A percentile compares a stretch with the other conserved stretches of the same genome.
Conservation (phyloP, 139 green algal species). For the Klebsormidium nitens region DNA sequence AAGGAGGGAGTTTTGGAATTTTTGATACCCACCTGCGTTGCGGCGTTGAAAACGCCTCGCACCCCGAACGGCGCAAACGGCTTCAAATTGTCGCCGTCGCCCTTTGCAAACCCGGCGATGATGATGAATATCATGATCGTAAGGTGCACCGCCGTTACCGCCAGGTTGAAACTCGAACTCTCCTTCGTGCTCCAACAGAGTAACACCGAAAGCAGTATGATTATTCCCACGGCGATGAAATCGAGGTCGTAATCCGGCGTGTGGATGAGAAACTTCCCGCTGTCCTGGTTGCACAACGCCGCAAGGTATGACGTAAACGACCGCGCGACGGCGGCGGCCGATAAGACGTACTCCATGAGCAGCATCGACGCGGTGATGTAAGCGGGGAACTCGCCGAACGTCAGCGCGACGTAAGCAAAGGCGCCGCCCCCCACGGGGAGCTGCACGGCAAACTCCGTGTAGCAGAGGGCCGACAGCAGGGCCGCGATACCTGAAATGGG, state of each 20-base stretch:
- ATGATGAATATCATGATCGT: conserved; percentile 45
- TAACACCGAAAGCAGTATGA: conserved; percentile 40
- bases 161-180: conserved; percentile 66
- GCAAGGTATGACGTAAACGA: conserved; percentile 76
- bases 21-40: conserved; percentile 40
- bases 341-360: conserved; percentile 79
- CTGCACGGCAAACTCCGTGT: conserved; percentile 76
- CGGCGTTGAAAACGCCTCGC: conserved; percentile 56
- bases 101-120: conserved; percentile 45
- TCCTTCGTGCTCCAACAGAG: conserved; percentile 61
- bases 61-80: conserved; percentile 49
- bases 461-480: conserved; percentile 73
- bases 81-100: conserved; percentile 47
- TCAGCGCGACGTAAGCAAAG: conserved; percentile 73
- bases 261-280: conserved; percentile 46
- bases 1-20: no score
- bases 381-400: conserved; percentile 69
- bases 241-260: conserved; percentile 54
- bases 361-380: conserved; percentile 75
- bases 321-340: conserved; percentile 65
- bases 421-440: conserved; percentile 71
- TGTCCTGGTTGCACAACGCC: conserved; percentile 47
- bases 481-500: conserved; percentile 47
- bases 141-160: conserved; percentile 42
- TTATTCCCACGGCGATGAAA: conserved; percentile 48